Base-by-base conservation (phyloP, 208 protist genomes). In the Leishmania guyanensis region DNA sequence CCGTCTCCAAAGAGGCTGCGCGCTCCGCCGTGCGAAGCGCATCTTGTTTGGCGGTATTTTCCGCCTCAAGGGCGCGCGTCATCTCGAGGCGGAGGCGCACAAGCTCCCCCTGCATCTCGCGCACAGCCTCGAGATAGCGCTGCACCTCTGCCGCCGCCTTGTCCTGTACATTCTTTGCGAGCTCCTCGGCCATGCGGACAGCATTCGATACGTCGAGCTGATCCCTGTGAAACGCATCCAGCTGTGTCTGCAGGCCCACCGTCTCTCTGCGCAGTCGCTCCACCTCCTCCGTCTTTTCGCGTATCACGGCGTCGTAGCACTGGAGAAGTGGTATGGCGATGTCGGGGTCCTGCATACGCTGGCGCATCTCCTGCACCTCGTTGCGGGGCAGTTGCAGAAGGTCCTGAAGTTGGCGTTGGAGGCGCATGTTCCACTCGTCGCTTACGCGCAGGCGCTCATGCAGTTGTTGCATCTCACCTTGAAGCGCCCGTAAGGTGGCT, bases 261-360 rank as follows among this genome's bases (percentile, higher is more conserved):
- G 65, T 77, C 29, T 93, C 89, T 36, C 71, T 81, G 33, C 78
- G 65, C 48, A 93, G 85, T 29, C 76, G 75, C 20, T 89, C 88
- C 29, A 89, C 82, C 77, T 90, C 83, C 73, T 94, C 86, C 36
- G 89, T 75, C 78, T 92, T 95, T 78, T 97, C 93, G 16, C 83
- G 60, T 60, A 97, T 92, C n/a, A 93, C 86, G 10, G 91, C 92
- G 74, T 97, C 93, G 85, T 97, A 97, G 87, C 92, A 97, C 86
- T 95, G 93, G 53, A 97, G 82, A 10, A 97, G 87, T 0, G 93
- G 93, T 73, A 94, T 91, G 39, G 92, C 93, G 76, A 96, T 94
- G 75, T 96, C 93, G 29, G 93, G 93, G 75, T 94, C 89, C 16
- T 91, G 82, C 91, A 96, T 96, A 62, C 91, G 86, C 51, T 90